Conservation (phyloP, 1,139 yeast genomes). For the Taphrina pruni region DNA sequence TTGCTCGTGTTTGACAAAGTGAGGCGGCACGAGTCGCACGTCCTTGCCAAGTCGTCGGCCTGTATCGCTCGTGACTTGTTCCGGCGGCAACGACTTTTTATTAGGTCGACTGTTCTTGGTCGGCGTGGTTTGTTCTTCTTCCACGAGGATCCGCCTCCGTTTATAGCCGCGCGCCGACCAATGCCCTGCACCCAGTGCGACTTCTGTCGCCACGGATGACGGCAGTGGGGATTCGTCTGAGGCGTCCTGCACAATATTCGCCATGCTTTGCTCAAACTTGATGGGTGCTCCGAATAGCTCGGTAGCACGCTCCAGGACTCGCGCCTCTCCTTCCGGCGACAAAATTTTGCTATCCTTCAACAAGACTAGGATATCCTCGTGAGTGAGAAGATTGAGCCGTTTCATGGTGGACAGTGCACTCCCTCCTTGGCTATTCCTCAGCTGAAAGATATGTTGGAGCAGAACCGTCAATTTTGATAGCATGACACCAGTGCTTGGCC, state of each 20-base stretch:
- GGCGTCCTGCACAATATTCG: not conserved
- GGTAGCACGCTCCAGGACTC: not conserved
- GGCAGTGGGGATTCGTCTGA: not conserved
- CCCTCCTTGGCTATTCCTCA: slow-evolving; percentile 8
- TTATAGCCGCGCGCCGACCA: slow-evolving; percentile 11
- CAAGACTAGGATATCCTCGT: not conserved
- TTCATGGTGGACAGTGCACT: slow-evolving; percentile 1
- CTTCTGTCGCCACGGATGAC: not conserved
- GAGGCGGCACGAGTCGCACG: slow-evolving; percentile 19
- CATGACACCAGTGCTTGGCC: not conserved
- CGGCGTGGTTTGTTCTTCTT: not conserved
- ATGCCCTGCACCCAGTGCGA: slow-evolving; percentile 11
- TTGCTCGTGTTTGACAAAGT: slow-evolving; percentile 2
- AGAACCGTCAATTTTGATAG: slow-evolving; percentile 1
- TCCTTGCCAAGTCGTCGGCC: slow-evolving; percentile 7
- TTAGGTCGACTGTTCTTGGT: not conserved
- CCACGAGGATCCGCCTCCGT: slow-evolving; percentile 3
- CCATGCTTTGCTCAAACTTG: not conserved
- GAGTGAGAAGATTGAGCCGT: not conserved
- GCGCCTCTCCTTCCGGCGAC: not conserved
- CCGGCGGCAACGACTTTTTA: not conserved
- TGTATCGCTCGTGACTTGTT: slow-evolving; percentile 10
- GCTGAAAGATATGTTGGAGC: not conserved
- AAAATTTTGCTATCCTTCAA: not conserved
- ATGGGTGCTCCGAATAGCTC: slow-evolving; percentile 2